These are phyloP conservation scores for Plantago elongata DNA, from an alignment of 257 asterid genomes.

Conservation along the genomic window DNA sequence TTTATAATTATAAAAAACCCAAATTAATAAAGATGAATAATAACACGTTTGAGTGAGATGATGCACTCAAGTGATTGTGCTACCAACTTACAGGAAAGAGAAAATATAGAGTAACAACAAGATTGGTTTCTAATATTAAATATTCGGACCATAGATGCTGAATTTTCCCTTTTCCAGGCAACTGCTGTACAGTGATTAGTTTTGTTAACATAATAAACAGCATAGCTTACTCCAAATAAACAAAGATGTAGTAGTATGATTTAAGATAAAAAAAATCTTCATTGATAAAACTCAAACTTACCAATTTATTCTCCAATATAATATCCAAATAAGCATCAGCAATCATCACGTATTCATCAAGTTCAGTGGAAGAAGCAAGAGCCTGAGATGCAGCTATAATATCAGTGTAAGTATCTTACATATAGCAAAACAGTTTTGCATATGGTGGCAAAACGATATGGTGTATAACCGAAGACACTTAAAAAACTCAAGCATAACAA, in stretches of 20 bases:
- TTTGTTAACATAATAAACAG: slow-evolving; percentile 7
- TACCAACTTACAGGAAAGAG: no score
- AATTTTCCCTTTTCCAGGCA: slow-evolving; percentile 6
- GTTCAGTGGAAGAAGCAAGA: slow-evolving; percentile 42
- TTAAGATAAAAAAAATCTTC: background rate
- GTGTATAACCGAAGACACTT: slow-evolving; percentile 4
- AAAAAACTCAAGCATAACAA: slow-evolving; percentile 11
- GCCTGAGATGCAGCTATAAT: slow-evolving; percentile 50
- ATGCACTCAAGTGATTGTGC: no score
- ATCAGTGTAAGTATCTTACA: slow-evolving; percentile 14
- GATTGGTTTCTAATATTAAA: no score
- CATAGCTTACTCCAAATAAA: slow-evolving; percentile 16
- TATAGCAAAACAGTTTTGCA: slow-evolving; percentile 17
- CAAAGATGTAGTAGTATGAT: slow-evolving; percentile 6
- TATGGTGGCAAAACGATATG: slow-evolving; percentile 14
- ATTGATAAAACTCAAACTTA: slow-evolving; percentile 34
- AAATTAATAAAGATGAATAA: no score
- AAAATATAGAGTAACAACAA: no score
- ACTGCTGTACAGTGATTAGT: slow-evolving; percentile 6
- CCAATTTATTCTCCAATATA: slow-evolving; percentile 65
- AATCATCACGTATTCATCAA: slow-evolving; percentile 58
- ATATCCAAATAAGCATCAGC: slow-evolving; percentile 67
- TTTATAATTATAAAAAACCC: no score
- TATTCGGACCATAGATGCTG: no score
- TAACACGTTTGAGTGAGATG: no score